Evolutionary conservation across 2,329 filamentous ascomycete genomes (phyloP), one percentile per base, ranked within the genome.

Genomic region (Biscogniauxia mediterranea): DNA sequence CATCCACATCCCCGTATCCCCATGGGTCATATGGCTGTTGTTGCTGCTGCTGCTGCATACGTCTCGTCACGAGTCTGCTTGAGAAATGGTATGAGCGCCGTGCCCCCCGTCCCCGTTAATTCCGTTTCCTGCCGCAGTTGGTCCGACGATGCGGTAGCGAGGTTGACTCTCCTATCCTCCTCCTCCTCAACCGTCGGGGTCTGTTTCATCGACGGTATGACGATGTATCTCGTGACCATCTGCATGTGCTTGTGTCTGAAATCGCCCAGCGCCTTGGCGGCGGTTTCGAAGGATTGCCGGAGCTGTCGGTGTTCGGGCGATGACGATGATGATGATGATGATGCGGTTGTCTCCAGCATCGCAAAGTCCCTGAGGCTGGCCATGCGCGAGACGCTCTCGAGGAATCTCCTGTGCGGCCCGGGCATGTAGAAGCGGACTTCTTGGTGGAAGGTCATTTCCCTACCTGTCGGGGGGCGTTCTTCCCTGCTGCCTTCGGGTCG

Each of bases 371-470:
- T 87, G 67, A 96, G 89, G 69, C 92, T 96, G 21, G 90, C 85
- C 57, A 92, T 85, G 5, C 81, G 80, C 52, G 84, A 81, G 6
- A 95, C 84, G 54, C 90, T 83, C 58, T 88, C 82, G 1, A 98
- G 81, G 76, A 98, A 97, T 2, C 86, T 83, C 1, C 89, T 84
- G 73, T 98, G 94, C 0, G 87, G 85, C 0, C 90, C 91, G 0
- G 93, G 93, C 93, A 97, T 98, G 78, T 97, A 97, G 42, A 84
- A 84, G 56, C 92, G 86, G 80, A 97, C 94, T 68, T 96, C 82
- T 62, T 83, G 71, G 69, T 84, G 82, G 66, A 82, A 85, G 62
- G 76, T 79, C 19, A 70, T 68, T 21, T 59, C 61, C 25, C 54
- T 52, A 17, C 60, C n/a, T n/a, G n/a, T 17, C 11, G 55, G 69